phyloP scores from a whole-genome alignment of 257 asterid genomes.

The Primulina tabacum region DNA sequence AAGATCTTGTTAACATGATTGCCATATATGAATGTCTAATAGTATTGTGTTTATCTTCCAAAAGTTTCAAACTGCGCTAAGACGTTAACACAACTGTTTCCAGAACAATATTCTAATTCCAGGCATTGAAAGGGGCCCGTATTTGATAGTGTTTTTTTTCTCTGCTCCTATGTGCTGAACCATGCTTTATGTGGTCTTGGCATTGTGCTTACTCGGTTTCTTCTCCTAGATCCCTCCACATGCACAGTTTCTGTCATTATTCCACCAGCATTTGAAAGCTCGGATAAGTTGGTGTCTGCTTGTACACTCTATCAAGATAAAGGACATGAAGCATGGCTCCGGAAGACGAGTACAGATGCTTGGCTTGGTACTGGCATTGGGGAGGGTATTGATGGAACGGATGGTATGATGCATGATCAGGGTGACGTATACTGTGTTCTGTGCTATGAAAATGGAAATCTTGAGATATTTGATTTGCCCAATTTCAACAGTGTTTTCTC shows the following conservation, averaged over 20 bases:
- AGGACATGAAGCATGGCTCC: slow-evolving; percentile 96
- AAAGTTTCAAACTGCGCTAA: background rate
- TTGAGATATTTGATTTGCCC: slow-evolving; percentile 89
- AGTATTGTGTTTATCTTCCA: background rate
- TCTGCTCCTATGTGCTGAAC: slow-evolving; percentile 1
- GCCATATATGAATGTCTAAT: background rate
- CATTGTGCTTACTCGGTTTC: slow-evolving; percentile 26
- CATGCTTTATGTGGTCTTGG: slow-evolving; percentile 15
- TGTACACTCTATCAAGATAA: slow-evolving; percentile 90
- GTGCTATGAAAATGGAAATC: slow-evolving; percentile 77
- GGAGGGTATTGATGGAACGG: slow-evolving; percentile 87
- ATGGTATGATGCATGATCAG: slow-evolving; percentile 73
- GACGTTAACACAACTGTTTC: no score
- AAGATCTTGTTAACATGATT: no score
- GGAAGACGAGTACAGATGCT: slow-evolving; percentile 96
- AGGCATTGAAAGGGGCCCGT: background rate
- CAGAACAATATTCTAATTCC: background rate
- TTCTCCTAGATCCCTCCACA: slow-evolving; percentile 66
- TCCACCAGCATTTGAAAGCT: slow-evolving; percentile 67
- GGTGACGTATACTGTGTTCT: slow-evolving; percentile 88
- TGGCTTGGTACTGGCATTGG: slow-evolving; percentile 96
- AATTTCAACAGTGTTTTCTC: slow-evolving; percentile 70
- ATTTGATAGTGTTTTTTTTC: slow-evolving; percentile 15
- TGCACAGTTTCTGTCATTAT: slow-evolving; percentile 68
- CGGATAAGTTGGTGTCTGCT: slow-evolving; percentile 62